Evolutionary conservation across 257 asterid species (phyloP), one percentile per base, ranked within the genome.

Genomic region (Mentha longifolia): DNA sequence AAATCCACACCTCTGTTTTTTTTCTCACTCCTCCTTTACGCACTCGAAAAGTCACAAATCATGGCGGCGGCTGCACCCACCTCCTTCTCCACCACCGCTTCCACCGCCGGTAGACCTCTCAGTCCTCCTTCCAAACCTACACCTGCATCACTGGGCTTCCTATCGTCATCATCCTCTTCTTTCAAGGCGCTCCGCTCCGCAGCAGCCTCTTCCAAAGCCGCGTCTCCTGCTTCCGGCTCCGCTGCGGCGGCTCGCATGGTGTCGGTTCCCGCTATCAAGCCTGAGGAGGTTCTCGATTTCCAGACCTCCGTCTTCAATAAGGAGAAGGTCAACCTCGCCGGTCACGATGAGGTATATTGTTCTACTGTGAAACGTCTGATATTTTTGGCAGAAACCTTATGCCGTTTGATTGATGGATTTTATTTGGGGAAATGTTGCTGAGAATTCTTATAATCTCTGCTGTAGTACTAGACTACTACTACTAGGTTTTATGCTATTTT

Each of bases 261-360:
- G 3, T 77, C 98, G 0, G 74, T 76, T 1, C 83, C 92, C n/a
- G 10, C 88, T 28, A 67, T 91, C 13, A 82, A 76, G 69, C 71
- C 88, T 13, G 89, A 68, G 3, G 71, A 73, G 67, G 68, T 87
- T 14, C 87, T 85, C 10, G 96, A 93, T 83, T 93, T 93, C 75
- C 90, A 91, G 39, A 86, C 97, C 22, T 79, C 88, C 14, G 88
- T 93, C 6, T 93, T 93, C 83, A 81, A 87, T 3, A 93, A 93
- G 54, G 98, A 93, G 88, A 91, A 87, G 65, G 70, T 89, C 68
- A 87, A 86, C 71, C 94, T 93, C 37, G 96, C 96, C 56, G 96
- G 98, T 37, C 84, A 86, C 74, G 96, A 91, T 3, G 98, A 91
- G 97, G 97, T 92, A 31, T 50, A 58, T 46, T 3, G 45, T 51